A percentile compares a stretch with the other conserved stretches of the same genome.
These are phyloP conservation scores for Heritiera littoralis DNA, from an alignment of 345 rosid species.

Conservation along the genomic window DNA sequence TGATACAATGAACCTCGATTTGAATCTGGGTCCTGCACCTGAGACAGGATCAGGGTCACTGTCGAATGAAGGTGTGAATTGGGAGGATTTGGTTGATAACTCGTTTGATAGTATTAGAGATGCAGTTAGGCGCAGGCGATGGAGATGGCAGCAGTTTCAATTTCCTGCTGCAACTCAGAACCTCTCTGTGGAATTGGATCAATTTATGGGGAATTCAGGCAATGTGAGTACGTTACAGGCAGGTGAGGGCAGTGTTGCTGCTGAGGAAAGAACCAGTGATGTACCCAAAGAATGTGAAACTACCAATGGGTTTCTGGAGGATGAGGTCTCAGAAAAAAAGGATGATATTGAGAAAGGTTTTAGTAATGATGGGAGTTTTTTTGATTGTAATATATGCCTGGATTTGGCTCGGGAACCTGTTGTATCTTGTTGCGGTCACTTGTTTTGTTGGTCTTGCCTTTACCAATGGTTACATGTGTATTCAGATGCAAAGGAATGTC, in stretches of 20 bases:
- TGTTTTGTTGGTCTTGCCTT: slow-evolving; percentile 95
- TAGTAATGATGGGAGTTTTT: slow-evolving; percentile 69
- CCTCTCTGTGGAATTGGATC: slow-evolving; percentile 60
- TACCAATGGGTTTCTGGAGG: slow-evolving; percentile 58
- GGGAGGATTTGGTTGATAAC: slow-evolving; percentile 63
- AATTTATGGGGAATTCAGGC: slow-evolving; percentile 50
- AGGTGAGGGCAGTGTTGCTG: slow-evolving; percentile 85
- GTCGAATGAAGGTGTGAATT: slow-evolving; percentile 47
- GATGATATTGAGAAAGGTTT: slow-evolving; percentile 56
- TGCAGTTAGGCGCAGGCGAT: slow-evolving; percentile 58
- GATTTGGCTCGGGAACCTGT: slow-evolving; percentile 85
- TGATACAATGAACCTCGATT: slow-evolving; percentile 91
- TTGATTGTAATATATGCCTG: slow-evolving; percentile 79
- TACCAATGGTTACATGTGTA: slow-evolving; percentile 71
- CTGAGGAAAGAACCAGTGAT: slow-evolving; percentile 68
- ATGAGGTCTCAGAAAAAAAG: slow-evolving; percentile 51
- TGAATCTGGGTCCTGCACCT: slow-evolving; percentile 88
- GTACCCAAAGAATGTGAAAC: slow-evolving; percentile 67
- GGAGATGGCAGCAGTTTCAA: slow-evolving; percentile 59
- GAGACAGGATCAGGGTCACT: slow-evolving; percentile 51
- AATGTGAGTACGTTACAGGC: slow-evolving; percentile 61
- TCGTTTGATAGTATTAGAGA: slow-evolving; percentile 56
- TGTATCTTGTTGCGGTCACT: slow-evolving; percentile 91
- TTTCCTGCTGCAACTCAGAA: slow-evolving; percentile 46
- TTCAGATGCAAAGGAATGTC: slow-evolving; percentile 90